phyloP scores from a whole-genome alignment of 129 eudicot genomes.

The Dittrichia graveolens region DNA sequence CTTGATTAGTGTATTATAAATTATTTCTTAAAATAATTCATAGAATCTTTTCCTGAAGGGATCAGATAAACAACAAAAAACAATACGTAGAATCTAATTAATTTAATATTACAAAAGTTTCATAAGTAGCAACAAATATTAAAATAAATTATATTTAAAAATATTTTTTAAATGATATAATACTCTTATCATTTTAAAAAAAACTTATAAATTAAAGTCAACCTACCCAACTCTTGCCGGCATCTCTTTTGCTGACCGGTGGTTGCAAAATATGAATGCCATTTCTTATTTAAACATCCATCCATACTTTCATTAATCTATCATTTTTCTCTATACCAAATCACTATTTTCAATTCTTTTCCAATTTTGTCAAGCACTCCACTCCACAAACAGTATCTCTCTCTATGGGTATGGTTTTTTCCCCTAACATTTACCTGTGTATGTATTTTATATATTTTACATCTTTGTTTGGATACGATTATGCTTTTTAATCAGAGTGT shows the following conservation, averaged over 20 bases:
- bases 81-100: too few species aligned
- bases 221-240: neutral
- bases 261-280: constrained; percentile 11
- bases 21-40: neutral
- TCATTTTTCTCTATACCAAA: constrained; percentile 15
- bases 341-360: neutral
- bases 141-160: neutral
- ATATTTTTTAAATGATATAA: neutral
- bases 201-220: neutral
- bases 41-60: too few species aligned
- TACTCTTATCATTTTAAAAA: neutral
- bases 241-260: constrained; percentile 13
- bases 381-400: neutral
- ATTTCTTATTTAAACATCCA: constrained; percentile 31
- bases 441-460: too few species aligned
- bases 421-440: too few species aligned
- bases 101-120: too few species aligned
- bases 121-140: too few species aligned
- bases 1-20: too few species aligned
- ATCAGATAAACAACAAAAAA: too few species aligned
- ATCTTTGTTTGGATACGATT: too few species aligned
- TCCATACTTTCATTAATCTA: constrained; percentile 9
- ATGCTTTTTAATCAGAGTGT: too few species aligned
- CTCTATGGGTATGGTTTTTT: too few species aligned
- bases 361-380: neutral